Evolutionary conservation across 345 rosid species (phyloP).

Genomic region (Zanthoxylum bungeanum): DNA sequence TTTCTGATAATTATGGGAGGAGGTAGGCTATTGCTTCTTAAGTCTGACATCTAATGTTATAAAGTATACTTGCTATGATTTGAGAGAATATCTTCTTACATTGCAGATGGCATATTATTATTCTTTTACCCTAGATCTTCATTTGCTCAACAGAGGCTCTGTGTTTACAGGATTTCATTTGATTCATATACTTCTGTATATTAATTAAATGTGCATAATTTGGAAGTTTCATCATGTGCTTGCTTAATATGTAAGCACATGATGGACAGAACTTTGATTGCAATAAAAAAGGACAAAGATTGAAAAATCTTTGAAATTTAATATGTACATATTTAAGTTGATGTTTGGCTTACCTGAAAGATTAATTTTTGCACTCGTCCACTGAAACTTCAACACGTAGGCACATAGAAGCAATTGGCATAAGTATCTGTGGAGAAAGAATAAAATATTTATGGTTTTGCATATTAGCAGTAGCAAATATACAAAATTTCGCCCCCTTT

Average conservation of each 20-base stretch:
- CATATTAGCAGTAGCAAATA: too few species aligned
- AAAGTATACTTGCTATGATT: too few species aligned
- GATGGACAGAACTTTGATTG: neutral
- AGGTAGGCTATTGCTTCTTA: too few species aligned
- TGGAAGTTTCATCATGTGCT: neutral
- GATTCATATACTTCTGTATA: neutral
- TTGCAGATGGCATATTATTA: neutral
- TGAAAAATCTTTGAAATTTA: neutral
- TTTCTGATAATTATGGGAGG: conserved; percentile 42
- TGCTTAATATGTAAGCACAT: neutral
- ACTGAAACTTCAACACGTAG: neutral
- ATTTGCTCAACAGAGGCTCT: neutral
- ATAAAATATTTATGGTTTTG: too few species aligned
- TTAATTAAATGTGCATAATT: neutral
- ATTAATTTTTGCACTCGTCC: neutral
- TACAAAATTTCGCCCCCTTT: too few species aligned
- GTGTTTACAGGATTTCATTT: neutral
- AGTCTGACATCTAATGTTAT: too few species aligned
- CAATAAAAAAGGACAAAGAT: neutral
- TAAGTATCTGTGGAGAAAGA: too few species aligned
- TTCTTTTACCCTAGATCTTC: neutral
- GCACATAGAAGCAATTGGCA: too few species aligned
- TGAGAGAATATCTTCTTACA: neutral
- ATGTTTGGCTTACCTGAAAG: neutral
- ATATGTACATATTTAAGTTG: neutral